Conservation (phyloP, 371 early-diverging fungal genomes). For the Circinella umbellata region DNA sequence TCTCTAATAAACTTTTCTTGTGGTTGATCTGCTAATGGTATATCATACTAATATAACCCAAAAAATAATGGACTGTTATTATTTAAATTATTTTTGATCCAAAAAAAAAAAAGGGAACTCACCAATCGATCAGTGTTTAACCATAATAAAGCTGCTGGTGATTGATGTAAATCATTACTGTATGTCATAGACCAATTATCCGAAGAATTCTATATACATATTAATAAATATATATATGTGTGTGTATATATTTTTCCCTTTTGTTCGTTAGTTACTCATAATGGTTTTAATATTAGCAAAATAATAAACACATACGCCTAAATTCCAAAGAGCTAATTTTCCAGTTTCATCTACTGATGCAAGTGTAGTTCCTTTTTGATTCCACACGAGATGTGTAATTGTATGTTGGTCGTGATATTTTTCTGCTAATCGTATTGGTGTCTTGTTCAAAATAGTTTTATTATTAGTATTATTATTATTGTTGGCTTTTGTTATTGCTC, state of each 20-base stretch:
- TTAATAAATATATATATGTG: no score
- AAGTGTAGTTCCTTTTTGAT: constrained; percentile 45
- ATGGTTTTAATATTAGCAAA: not conserved
- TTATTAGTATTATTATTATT: not conserved
- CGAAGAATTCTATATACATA: constrained; percentile 29
- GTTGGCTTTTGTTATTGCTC: not conserved
- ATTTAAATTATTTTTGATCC: not conserved
- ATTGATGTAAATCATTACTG: constrained; percentile 41
- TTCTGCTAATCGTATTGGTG: constrained; percentile 34
- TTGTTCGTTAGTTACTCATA: no score
- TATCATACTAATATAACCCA: constrained; percentile 21
- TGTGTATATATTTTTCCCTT: no score
- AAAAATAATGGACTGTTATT: not conserved
- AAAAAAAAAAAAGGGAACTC: not conserved
- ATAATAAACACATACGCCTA: constrained; percentile 31
- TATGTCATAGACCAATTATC: constrained; percentile 40
- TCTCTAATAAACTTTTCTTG: constrained; percentile 22
- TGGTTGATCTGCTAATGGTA: constrained; percentile 8
- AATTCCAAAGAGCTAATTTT: constrained; percentile 45
- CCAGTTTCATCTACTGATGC: constrained; percentile 54
- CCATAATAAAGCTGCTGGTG: constrained; percentile 50
- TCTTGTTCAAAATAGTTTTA: constrained; percentile 25
- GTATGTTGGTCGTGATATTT: constrained; percentile 41
- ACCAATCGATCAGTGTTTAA: constrained; percentile 47
- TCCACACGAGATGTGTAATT: constrained; percentile 51